Evolutionary conservation across 192 early-diverging fungal species (phyloP), one percentile per base, ranked within the genome.

Genomic region (Rhizophagus prolifer): DNA sequence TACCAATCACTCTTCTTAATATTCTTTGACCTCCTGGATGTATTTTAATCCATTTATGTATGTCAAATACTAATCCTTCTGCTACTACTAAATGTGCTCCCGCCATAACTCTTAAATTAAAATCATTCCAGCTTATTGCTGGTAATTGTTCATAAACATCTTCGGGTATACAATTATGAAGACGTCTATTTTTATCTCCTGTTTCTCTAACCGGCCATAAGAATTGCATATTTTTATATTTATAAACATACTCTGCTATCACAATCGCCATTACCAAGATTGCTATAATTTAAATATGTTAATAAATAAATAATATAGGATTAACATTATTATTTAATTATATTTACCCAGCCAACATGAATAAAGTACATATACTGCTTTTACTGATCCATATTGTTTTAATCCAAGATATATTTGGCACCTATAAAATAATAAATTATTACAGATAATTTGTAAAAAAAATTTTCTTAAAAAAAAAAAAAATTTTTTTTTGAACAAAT

Each of bases 11-110:
- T 68, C 75, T 64, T 26, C 61, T 38, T 34, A 77, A 68, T 16
- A 77, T 68, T 50, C 66, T 77, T 38, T 54, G 21, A 23, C 75
- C 75, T 4, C 75, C 75, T 6, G 75, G 75, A 64, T 77, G 75
- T 21, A 68, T 68, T 44, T 41, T 30, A 30, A 77, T 69, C 75
- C 75, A 77, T 30, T 68, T 68, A 10, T 61, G 62, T 25, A 77
- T 77, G 6, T 77, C 75, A 30, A 68, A 65, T 23, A 77, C 75
- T 10, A 68, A 68, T 16, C 66, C 75, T 36, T 77, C 75, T 3
- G 50, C 62, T 7, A 77, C 64, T 44, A 77, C 75, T 19, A 77
- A 26, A 19, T 47, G 46, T 50, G 75, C 75, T 30, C 62, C 62
- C 3, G 62, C 25, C 26, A 64, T 30, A 64, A 64, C 62, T 30